Conservation (phyloP, 1,284 basidiomycete species). For the Cystobasidium sp. region DNA sequence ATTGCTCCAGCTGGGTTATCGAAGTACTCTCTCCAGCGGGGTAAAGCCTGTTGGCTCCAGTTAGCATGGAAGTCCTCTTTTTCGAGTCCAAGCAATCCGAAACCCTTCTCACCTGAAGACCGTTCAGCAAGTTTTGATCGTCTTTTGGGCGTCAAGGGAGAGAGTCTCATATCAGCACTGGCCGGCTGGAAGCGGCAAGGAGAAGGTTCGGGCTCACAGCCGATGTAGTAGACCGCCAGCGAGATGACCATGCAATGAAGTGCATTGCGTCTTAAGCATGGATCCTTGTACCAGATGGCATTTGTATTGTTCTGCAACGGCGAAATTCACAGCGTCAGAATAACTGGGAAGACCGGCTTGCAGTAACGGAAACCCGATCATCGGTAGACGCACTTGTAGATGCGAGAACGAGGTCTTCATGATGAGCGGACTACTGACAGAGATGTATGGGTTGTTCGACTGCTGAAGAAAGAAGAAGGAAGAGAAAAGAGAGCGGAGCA, state of each 20-base stretch:
- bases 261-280: conserved; percentile 34
- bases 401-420: conserved; percentile 21
- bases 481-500: not conserved
- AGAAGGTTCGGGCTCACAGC: conserved; percentile 19
- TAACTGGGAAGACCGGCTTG: not conserved
- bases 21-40: conserved; percentile 21
- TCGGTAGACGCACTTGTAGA: conserved; percentile 2
- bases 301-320: conserved; percentile 40
- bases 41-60: not conserved
- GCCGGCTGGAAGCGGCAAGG: too few species aligned
- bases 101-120: not conserved
- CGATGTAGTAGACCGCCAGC: conserved; percentile 33
- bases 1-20: conserved; percentile 35
- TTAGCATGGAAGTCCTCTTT: conserved; percentile 19
- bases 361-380: not conserved
- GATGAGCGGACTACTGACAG: not conserved
- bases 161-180: not conserved
- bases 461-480: conserved; percentile 5
- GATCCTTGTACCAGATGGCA: conserved; percentile 36
- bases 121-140: conserved; percentile 19
- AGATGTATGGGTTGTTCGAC: not conserved
- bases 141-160: too few species aligned
- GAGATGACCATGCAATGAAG: conserved; percentile 14
- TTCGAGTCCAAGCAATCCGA: conserved; percentile 13
- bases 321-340: not conserved